phyloP scores from a whole-genome alignment of 192 early-diverging fungal genomes.

The Dissophora globulifera region DNA sequence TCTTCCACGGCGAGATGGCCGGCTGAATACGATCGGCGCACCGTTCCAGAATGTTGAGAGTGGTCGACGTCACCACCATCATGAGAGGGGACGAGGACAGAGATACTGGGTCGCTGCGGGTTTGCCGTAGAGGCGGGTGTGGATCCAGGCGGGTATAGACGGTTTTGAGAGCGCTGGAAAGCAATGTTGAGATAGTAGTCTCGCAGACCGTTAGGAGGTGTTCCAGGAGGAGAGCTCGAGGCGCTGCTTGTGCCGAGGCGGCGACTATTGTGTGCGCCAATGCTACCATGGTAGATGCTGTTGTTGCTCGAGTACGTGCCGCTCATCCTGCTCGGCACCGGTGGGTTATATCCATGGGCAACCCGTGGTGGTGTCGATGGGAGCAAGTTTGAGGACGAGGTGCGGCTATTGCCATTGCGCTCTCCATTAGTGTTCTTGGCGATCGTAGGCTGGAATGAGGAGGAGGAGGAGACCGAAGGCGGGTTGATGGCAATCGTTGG shows the following conservation, averaged over 20 bases:
- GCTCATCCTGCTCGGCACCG: constrained; percentile 48
- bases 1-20: constrained; percentile 29
- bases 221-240: constrained; percentile 41
- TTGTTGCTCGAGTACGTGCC: constrained; percentile 38
- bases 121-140: constrained; percentile 7
- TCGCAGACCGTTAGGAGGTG: constrained; percentile 46
- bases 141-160: constrained; percentile 13
- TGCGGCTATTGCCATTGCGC: background rate
- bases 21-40: constrained; percentile 39
- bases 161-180: constrained; percentile 18
- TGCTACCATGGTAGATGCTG: constrained; percentile 27
- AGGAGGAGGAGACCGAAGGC: constrained; percentile 35
- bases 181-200: constrained; percentile 45
- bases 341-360: constrained; percentile 31
- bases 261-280: background rate
- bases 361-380: background rate
- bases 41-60: too few relatives aligned
- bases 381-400: background rate
- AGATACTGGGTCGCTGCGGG: constrained; percentile 18
- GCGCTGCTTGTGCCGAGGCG: constrained; percentile 32
- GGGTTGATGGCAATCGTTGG: constrained; percentile 21
- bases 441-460: constrained; percentile 25
- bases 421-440: background rate
- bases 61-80: too few relatives aligned
- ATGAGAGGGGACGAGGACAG: constrained; percentile 20